Conservation (phyloP, 768 basidiomycete species). For the Amyloporia xantha region DNA sequence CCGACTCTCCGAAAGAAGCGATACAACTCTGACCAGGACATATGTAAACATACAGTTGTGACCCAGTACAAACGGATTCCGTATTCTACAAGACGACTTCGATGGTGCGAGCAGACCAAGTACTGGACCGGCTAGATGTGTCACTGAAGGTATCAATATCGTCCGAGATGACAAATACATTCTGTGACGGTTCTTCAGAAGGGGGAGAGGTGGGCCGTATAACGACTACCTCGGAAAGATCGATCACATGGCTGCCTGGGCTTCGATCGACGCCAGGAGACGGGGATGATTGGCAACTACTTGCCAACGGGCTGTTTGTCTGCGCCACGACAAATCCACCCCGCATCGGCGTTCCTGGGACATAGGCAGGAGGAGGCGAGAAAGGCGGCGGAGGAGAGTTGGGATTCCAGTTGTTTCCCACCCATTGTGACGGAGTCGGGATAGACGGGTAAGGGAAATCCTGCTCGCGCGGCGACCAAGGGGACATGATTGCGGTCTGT, state of each 20-base stretch:
- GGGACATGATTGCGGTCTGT: conserved; percentile 17
- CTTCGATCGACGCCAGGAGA: not conserved
- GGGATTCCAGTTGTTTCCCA: conserved; percentile 1
- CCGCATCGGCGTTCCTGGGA: conserved; percentile 16
- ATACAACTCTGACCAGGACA: too few species aligned
- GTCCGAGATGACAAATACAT: conserved; percentile 4
- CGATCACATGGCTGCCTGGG: not conserved
- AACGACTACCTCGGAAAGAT: conserved; percentile 2
- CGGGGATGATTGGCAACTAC: not conserved
- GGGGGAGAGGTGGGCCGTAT: not conserved
- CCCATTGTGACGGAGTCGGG: conserved; percentile 7
- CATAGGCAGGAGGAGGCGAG: conserved; percentile 19
- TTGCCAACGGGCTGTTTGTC: not conserved
- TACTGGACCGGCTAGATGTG: not conserved
- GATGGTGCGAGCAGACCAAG: not conserved
- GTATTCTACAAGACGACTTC: not conserved
- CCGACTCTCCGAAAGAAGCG: too few species aligned
- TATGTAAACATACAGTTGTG: too few species aligned
- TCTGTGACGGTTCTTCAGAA: not conserved
- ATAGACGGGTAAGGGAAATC: conserved; percentile 10
- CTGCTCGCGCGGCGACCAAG: conserved; percentile 21
- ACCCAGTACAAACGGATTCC: too few species aligned
- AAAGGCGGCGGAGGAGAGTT: conserved; percentile 13
- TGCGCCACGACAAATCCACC: not conserved
- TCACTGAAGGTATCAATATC: not conserved